Base-by-base conservation (phyloP, 2,329 filamentous ascomycete species). In the Lecanicillium sp. region DNA sequence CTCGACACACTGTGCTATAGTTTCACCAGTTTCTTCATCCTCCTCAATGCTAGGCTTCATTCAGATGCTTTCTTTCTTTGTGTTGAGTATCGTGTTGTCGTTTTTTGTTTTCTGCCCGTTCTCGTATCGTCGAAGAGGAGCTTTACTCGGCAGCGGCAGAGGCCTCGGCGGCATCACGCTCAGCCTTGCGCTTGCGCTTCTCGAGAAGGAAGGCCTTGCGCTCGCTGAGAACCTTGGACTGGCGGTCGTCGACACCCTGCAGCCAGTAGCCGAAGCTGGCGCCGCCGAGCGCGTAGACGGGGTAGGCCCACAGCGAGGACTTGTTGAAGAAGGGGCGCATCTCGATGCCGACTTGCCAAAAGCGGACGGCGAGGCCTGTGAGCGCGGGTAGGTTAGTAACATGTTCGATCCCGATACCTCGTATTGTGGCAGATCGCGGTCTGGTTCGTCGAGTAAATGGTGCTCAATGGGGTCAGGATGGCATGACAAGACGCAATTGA, bases 291-390 rank as follows among this genome's bases (percentile, higher is more conserved):
- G 84, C 90, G 70, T 93, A 98, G 59, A 91, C 71, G 48, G 93
- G 93, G 74, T 95, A 98, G 44, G 83, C 89, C 86, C 89, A 94
- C 62, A 95, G 81, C 48, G 86, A 86, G 65, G 85, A 77, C 62
- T 78, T 81, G 71, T 86, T 84, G 78, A 97, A 88, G 69, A 96
- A 84, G 44, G 91, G 93, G 54, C 90, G 89, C 90, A 95, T 95
- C 75, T 98, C 90, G 67, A 98, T 93, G 63, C 91, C 93, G 67
- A 98, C 84, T 71, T 97, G 93, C 88, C 90, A 96, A 70, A 93
- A 80, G 60, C 91, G 87, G 64, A 90, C 86, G 64, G 87, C 90
- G 61, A 96, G 72, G 76, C 93, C 93, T 98, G 42, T n/a, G 15
- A 10, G 4, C 23, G 15, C 14, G 36, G 20, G 21, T 4, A 23